phyloP scores from a whole-genome alignment of 176 grass and related monocot species.

The Oryza longistaminata region DNA sequence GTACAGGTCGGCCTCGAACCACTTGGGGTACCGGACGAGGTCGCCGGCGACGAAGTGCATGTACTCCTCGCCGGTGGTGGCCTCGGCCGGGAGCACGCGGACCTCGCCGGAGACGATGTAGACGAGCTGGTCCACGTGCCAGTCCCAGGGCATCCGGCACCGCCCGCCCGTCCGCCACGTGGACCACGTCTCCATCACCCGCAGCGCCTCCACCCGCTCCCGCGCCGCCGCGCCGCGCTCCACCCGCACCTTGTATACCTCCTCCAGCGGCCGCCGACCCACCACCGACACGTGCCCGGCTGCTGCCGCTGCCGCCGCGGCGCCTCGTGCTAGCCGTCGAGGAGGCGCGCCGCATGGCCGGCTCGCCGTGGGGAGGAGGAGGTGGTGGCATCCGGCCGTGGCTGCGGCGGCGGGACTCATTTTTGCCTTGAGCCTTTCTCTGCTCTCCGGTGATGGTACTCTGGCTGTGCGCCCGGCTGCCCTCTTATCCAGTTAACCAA shows the following conservation, averaged over 20 bases:
- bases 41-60: constrained; percentile 95
- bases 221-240: constrained; percentile 55
- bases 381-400: constrained; percentile 26
- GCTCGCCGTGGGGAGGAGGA: constrained; percentile 25
- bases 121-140: constrained; percentile 96
- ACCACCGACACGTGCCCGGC: constrained; percentile 15
- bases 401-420: constrained; percentile 3
- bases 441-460: background rate
- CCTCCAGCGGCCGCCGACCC: constrained; percentile 53
- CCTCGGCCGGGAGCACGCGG: constrained; percentile 68
- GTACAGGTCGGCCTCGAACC: constrained; percentile 90
- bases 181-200: constrained; percentile 71
- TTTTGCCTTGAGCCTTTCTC: background rate
- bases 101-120: constrained; percentile 91
- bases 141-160: constrained; percentile 81
- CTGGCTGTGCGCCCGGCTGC: background rate
- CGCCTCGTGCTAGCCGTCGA: background rate
- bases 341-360: background rate
- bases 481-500: background rate
- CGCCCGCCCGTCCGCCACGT: constrained; percentile 74
- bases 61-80: constrained; percentile 67
- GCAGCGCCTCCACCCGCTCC: constrained; percentile 62
- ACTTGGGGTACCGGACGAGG: constrained; percentile 84
- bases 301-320: background rate
- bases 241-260: constrained; percentile 88